A percentile compares a stretch with the other conserved stretches of the same genome.
These are phyloP conservation scores for Hypoxylon sp. DNA, from an alignment of 2,329 filamentous ascomycete genomes.

Conservation along the genomic window DNA sequence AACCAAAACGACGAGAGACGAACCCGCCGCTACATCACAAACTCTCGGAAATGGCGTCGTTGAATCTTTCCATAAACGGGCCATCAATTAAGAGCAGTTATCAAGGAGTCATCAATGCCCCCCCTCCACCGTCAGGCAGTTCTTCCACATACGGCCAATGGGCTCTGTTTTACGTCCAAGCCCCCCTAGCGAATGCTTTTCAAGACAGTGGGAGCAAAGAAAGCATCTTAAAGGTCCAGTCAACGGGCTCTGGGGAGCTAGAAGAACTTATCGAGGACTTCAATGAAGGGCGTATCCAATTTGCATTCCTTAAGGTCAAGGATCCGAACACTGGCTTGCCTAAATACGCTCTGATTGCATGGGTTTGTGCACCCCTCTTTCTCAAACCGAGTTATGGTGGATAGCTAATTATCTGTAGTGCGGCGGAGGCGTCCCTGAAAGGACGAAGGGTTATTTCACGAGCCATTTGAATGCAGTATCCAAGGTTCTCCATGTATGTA, in stretches of 20 bases:
- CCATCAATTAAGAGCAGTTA: slow-evolving; percentile 88
- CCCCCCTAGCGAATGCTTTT: slow-evolving; percentile 92
- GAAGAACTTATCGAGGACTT: slow-evolving; percentile 93
- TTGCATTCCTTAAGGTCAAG: slow-evolving; percentile 96
- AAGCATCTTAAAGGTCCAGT: slow-evolving; percentile 94
- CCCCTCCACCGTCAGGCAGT: slow-evolving; percentile 62
- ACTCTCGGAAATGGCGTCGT: slow-evolving; percentile 74
- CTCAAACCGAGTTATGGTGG: not conserved
- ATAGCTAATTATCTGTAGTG: slow-evolving; percentile 64
- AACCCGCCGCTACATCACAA: slow-evolving; percentile 1
- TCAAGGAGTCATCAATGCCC: slow-evolving; percentile 68
- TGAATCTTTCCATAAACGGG: slow-evolving; percentile 84
- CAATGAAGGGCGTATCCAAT: slow-evolving; percentile 95
- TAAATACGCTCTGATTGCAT: slow-evolving; percentile 93
- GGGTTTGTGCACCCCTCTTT: slow-evolving; percentile 63
- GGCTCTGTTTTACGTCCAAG: slow-evolving; percentile 93
- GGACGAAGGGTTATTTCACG: slow-evolving; percentile 98
- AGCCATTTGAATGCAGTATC: slow-evolving; percentile 91
- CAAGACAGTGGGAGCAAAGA: slow-evolving; percentile 89
- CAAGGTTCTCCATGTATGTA: slow-evolving; percentile 80
- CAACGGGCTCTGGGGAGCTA: slow-evolving; percentile 92
- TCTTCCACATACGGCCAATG: slow-evolving; percentile 91
- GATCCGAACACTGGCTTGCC: slow-evolving; percentile 91
- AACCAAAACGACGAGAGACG: slow-evolving; percentile 27
- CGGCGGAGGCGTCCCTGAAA: slow-evolving; percentile 96